Base-by-base conservation (phyloP, 805 yeast genomes). In the Myxozyma neglecta region DNA sequence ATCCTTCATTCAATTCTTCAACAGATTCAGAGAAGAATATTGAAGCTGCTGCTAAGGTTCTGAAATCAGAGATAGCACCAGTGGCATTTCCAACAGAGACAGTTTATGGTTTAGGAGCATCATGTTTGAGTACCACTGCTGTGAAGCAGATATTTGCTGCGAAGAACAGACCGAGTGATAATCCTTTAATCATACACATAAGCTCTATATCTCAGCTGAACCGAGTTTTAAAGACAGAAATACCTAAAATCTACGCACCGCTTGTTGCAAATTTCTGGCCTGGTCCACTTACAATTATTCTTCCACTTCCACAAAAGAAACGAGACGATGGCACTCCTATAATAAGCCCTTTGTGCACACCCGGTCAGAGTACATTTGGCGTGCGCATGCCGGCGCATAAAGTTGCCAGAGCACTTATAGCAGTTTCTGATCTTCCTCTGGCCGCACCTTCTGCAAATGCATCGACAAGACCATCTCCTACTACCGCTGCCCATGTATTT, bases 361-460 rank as follows among this genome's bases (percentile, higher is more conserved):
- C 93, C 0, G 86, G 85, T 8, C 97, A 93, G 72, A 79, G 85
- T 16, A 94, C 99, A 0, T 89, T 92, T 72, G 99, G 97, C 0
- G 96, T 91, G 1, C 80, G 99, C 62, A 81, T 94, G 72, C 99
- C 99, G 1, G 76, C 82, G 4, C 88, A 93, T 73, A 90, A 93
- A 0, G 83, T 94, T 0, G 98, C 98, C 0, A 78, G 99, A 63
- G 96, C 98, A 0, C 77, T 94, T 50, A 91, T 94, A 57, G 88
- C 90, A 1, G 70, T 89, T 11, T 84, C 96, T 57, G 94, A 91
- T 67, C 82, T 88, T 1, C 98, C 99, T 0, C 75, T 94, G 42
- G 99, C 99, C 0, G 99, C 99, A 0, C 99, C 99, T 0, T 90
- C 97, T 0, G 99, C 99, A 1, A 94, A 94, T 74, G 93, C 97